Evolutionary conservation across 2,329 filamentous ascomycete genomes (phyloP).

Genomic region (Talaromyces sp.): DNA sequence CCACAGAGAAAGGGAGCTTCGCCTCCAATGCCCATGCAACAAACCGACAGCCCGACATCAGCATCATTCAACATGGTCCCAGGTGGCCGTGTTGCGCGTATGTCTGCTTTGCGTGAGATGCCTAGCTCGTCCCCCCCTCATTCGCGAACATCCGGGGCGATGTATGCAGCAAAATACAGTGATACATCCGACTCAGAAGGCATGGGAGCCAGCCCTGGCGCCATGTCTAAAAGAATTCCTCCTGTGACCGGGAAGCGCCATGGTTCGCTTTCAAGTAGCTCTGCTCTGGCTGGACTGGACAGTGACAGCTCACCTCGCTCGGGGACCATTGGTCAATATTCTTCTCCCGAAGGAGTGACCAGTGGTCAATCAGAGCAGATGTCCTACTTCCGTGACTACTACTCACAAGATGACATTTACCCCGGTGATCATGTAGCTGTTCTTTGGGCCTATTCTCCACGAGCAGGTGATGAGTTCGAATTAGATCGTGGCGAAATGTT

Average conservation of each 20-base stretch:
- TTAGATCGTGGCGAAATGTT: constrained; percentile 96
- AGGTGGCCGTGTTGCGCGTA: constrained; percentile 87
- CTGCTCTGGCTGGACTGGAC: constrained; percentile 64
- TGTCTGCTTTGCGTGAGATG: constrained; percentile 87
- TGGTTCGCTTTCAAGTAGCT: constrained; percentile 87
- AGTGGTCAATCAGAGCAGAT: constrained; percentile 95
- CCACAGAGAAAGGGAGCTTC: constrained; percentile 55
- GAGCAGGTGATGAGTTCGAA: constrained; percentile 88
- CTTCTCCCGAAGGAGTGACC: constrained; percentile 78
- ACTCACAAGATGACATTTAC: constrained; percentile 94
- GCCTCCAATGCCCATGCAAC: constrained; percentile 49
- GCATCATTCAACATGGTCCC: constrained; percentile 74
- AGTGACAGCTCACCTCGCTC: constrained; percentile 74
- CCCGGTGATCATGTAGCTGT: constrained; percentile 87
- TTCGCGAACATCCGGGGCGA: constrained; percentile 54
- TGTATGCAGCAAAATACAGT: constrained; percentile 54
- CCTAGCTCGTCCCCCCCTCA: constrained; percentile 63
- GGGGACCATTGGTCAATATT: constrained; percentile 70
- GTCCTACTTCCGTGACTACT: constrained; percentile 97
- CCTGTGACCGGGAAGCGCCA: constrained; percentile 65
- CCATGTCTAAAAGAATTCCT: constrained; percentile 56
- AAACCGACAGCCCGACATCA: constrained; percentile 36
- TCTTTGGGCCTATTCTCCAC: constrained; percentile 95
- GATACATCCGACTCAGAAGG: constrained; percentile 64
- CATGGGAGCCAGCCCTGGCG: constrained; percentile 72